A percentile compares a stretch with the other conserved stretches of the same genome.
Conservation (phyloP, 306 rosid species). For the Phaseolus lunatus region DNA sequence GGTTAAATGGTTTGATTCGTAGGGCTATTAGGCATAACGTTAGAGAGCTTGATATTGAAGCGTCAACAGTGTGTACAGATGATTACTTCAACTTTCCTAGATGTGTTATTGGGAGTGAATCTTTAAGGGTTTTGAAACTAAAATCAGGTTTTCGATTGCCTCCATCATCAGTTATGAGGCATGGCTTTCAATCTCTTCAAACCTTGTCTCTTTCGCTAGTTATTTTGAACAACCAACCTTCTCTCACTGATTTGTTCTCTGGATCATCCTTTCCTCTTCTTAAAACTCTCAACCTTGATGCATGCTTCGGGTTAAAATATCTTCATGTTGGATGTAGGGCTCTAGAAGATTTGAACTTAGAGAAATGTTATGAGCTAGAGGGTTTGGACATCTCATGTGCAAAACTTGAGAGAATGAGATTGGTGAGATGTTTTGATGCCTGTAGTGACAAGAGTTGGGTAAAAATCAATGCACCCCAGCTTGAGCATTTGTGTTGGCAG, state of each 20-base stretch:
- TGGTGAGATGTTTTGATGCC: constrained; percentile 63
- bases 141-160: constrained; percentile 82
- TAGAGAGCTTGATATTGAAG: constrained; percentile 68
- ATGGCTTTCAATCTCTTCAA: constrained; percentile 62
- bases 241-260: constrained; percentile 63
- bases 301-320: constrained; percentile 61
- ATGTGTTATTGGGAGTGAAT: constrained; percentile 59
- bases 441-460: constrained; percentile 58
- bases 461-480: constrained; percentile 59
- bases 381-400: constrained; percentile 58
- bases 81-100: constrained; percentile 82
- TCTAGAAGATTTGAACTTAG: constrained; percentile 59
- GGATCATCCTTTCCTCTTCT: constrained; percentile 63
- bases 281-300: constrained; percentile 58
- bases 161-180: constrained; percentile 63
- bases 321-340: constrained; percentile 60
- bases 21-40: constrained; percentile 68
- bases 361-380: constrained; percentile 60
- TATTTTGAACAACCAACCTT: constrained; percentile 56
- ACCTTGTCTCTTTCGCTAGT: constrained; percentile 58
- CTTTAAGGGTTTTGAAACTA: constrained; percentile 55
- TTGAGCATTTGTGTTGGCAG: constrained; percentile 58
- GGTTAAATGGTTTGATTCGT: constrained; percentile 66
- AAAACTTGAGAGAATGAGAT: constrained; percentile 51
- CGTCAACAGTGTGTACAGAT: constrained; percentile 54